Percentiles rank a stretch among this genome's conserved stretches.
These are phyloP conservation scores for Cladophialophora carrionii DNA, from an alignment of 2,329 filamentous ascomycete genomes.

Conservation along the genomic window DNA sequence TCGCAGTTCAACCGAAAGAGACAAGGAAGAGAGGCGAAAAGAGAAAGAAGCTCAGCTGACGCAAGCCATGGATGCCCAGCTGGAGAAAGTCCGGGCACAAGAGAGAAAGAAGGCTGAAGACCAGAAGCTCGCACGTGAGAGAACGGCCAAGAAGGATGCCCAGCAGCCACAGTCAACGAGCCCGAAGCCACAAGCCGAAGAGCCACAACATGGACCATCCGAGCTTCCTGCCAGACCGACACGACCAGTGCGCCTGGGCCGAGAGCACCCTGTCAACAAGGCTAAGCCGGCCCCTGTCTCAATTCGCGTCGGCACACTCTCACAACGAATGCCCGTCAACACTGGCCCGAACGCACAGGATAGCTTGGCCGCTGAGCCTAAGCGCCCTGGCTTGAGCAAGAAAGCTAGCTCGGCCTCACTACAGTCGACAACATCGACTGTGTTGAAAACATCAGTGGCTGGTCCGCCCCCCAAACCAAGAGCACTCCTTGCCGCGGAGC, in stretches of 20 bases:
- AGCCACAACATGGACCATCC: constrained; percentile 37
- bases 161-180: constrained; percentile 40
- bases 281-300: constrained; percentile 51
- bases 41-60: constrained; percentile 36
- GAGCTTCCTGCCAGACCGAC: constrained; percentile 44
- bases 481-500: constrained; percentile 73
- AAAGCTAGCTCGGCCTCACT: constrained; percentile 65
- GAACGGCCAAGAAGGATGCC: constrained; percentile 41
- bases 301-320: constrained; percentile 55
- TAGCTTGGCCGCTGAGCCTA: constrained; percentile 55
- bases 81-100: constrained; percentile 43
- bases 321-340: constrained; percentile 50
- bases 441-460: constrained; percentile 67
- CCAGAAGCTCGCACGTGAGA: constrained; percentile 43
- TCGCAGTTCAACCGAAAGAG: constrained; percentile 62
- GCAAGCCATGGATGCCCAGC: constrained; percentile 45
- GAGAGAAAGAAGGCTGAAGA: constrained; percentile 44
- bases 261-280: constrained; percentile 48
- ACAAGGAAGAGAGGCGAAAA: constrained; percentile 46
- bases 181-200: constrained; percentile 30
- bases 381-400: constrained; percentile 55
- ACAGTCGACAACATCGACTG: constrained; percentile 51
- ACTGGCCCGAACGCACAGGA: constrained; percentile 65
- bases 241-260: constrained; percentile 50
- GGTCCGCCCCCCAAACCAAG: constrained; percentile 67